Conservation (phyloP, 176 grass and related monocot genomes). For the Urochloa ruziziensis region DNA sequence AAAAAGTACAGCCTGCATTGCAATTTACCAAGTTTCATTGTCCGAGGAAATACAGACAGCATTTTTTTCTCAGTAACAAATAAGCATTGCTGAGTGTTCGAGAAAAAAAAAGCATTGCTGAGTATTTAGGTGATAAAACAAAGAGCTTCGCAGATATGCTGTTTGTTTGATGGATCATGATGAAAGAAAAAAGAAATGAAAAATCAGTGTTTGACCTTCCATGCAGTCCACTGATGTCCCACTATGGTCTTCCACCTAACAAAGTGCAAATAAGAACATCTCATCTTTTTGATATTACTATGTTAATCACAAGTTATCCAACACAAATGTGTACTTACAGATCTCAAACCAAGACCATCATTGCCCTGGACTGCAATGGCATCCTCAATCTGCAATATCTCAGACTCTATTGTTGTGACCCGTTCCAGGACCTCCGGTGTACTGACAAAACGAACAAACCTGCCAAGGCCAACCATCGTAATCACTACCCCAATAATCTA, state of each 20-base stretch:
- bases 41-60: background rate
- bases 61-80: background rate
- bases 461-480: slow-evolving; percentile 34
- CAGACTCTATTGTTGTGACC: slow-evolving; percentile 80
- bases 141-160: background rate
- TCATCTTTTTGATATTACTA: slow-evolving; percentile 7
- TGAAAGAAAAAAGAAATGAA: background rate
- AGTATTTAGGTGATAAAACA: background rate
- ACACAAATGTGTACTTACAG: slow-evolving; percentile 36
- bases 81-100: background rate
- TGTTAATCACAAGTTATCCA: background rate
- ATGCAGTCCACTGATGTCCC: slow-evolving; percentile 46
- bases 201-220: slow-evolving; percentile 45
- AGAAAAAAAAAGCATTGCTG: background rate
- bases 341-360: slow-evolving; percentile 49
- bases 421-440: slow-evolving; percentile 93
- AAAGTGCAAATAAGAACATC: slow-evolving; percentile 21
- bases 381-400: slow-evolving; percentile 90
- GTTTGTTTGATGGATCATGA: background rate
- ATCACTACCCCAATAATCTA: background rate
- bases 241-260: slow-evolving; percentile 62
- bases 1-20: background rate
- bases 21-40: background rate
- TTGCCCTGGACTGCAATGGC: slow-evolving; percentile 67
- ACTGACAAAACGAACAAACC: slow-evolving; percentile 98